Base-by-base conservation (phyloP, 108 stramenopile species). In the Chaetoceros muelleri region DNA sequence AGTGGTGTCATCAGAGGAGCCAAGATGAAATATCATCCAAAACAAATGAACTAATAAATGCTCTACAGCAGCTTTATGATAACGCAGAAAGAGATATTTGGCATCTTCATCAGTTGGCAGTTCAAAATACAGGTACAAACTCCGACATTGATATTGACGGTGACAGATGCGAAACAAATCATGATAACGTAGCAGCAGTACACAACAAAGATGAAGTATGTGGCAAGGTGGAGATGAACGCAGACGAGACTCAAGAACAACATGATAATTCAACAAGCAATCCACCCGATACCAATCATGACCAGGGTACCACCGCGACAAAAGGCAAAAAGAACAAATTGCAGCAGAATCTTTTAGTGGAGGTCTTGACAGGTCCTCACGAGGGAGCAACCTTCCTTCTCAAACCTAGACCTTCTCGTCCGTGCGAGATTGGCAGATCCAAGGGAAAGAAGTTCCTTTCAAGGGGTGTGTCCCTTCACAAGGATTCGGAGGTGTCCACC, bases 401-500 rank as follows among this genome's bases (percentile, higher is more conserved):
- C 0, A 56, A 69, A 7, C 83, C 81, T 18, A 62, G 59, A 60
- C 58, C 55, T 3, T 56, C 64, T 0, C 57, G 54, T n/a, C 71
- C 71, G 44, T 70, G 74, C 27, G 69, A 64, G 52, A 52, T 92
- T 24, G 90, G 90, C 25, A 69, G 90, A 44, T 81, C 80, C 24
- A 70, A 75, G 45, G 84, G 83, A 0, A 87, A 84, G 53, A 85
- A 87, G 46, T 92, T 87, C 52, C 57, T 67, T 48, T 63, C 81
- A 23, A 72, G 75, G 30, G 90, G 86, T 0, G 76, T 92, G 17
- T 75, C 75, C 0, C 61, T 92, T 0, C 57, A 62, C 25, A 72
- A 78, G 47, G 90, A 92, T 68, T 65, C 72, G 62, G 90, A 92
- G 58, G 82, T 87, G 2, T 81, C 79, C 18, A 92, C 90, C 0